Conservation (phyloP, 805 yeast genomes). For the Hyphopichia homilentoma region DNA sequence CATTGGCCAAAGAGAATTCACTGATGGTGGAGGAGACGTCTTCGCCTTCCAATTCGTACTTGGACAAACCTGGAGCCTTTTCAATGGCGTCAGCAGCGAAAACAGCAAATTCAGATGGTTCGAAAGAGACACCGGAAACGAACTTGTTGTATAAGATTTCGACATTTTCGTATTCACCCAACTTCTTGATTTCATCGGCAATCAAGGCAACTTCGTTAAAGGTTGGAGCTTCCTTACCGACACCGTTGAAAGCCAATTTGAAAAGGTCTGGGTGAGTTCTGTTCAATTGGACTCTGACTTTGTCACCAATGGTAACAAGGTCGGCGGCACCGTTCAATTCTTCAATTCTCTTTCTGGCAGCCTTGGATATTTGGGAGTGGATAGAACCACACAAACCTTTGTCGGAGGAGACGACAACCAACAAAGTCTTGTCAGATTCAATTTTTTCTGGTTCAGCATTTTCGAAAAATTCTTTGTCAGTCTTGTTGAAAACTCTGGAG, state of each 20-base stretch:
- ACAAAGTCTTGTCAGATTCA: slow-evolving; percentile 61
- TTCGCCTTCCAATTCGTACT: slow-evolving; percentile 71
- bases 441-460: slow-evolving; percentile 73
- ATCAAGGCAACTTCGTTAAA: slow-evolving; percentile 86
- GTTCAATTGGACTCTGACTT: slow-evolving; percentile 80
- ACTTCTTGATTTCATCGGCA: slow-evolving; percentile 73
- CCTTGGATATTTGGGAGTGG: slow-evolving; percentile 91
- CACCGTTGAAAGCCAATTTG: slow-evolving; percentile 78
- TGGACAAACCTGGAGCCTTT: slow-evolving; percentile 79
- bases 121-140: slow-evolving; percentile 83
- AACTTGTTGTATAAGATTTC: slow-evolving; percentile 87
- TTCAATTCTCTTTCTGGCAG: slow-evolving; percentile 65
- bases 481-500: slow-evolving; percentile 78
- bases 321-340: slow-evolving; percentile 66
- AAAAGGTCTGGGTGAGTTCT: slow-evolving; percentile 75
- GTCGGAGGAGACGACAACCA: slow-evolving; percentile 90
- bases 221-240: slow-evolving; percentile 96
- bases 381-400: slow-evolving; percentile 99
- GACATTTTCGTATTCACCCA: slow-evolving; percentile 69
- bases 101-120: slow-evolving; percentile 68
- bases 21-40: slow-evolving; percentile 68
- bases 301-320: slow-evolving; percentile 90
- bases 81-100: slow-evolving; percentile 70
- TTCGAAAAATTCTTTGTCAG: slow-evolving; percentile 74
- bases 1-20: slow-evolving; percentile 88